phyloP scores from a whole-genome alignment of 768 basidiomycete genomes.

The Boletus reticulatus region DNA sequence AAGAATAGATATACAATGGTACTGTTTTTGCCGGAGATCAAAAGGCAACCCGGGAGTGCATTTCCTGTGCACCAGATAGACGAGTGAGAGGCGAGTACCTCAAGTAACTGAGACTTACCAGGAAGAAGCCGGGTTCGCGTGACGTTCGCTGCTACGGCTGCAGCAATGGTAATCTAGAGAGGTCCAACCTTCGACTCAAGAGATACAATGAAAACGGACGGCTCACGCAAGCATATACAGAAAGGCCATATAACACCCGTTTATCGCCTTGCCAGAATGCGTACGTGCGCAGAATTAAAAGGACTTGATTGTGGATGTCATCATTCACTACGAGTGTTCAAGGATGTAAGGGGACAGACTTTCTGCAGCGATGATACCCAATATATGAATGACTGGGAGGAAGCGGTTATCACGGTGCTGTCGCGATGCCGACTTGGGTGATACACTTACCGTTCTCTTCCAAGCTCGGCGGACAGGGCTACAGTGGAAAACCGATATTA shows the following conservation, averaged over 20 bases:
- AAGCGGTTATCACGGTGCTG: too few relatives aligned
- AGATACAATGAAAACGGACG: too few relatives aligned
- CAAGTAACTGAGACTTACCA: not conserved
- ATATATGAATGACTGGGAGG: constrained; percentile 6
- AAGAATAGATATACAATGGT: constrained; percentile 7
- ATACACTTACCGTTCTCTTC: constrained; percentile 11
- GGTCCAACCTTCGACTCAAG: too few relatives aligned
- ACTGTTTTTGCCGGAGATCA: not conserved
- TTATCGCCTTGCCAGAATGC: constrained; percentile 19
- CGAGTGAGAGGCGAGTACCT: not conserved
- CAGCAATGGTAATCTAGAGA: constrained; percentile 7
- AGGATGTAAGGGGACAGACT: not conserved
- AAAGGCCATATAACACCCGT: constrained; percentile 10
- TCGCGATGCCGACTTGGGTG: not conserved
- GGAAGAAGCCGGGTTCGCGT: constrained; percentile 4
- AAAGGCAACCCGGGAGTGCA: not conserved
- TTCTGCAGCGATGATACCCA: constrained; percentile 12
- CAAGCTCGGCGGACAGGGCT: constrained; percentile 1
- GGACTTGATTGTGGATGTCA: constrained; percentile 1
- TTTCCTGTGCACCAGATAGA: not conserved
- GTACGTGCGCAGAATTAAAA: constrained; percentile 18
- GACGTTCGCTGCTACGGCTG: not conserved
- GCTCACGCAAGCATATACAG: constrained; percentile 9
- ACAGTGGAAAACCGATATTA: too few relatives aligned
- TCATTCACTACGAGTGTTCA: not conserved